Conservation (phyloP, 225 moss, liverwort and hornwort genomes). For the Climacium dendroides region DNA sequence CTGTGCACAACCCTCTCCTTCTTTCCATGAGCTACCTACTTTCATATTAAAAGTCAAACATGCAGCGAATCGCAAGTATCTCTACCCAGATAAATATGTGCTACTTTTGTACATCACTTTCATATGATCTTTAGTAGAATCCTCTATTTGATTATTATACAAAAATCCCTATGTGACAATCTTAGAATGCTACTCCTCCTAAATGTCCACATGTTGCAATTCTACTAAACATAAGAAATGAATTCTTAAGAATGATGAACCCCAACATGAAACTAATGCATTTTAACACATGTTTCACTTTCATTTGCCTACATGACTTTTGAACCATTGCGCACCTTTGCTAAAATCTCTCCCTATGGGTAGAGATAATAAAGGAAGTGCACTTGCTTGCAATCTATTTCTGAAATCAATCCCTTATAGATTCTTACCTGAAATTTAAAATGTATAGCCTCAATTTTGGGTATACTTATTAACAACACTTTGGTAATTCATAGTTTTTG, state of each 20-base stretch:
- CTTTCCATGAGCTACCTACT: not conserved
- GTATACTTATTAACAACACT: not conserved
- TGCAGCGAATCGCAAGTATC: not conserved
- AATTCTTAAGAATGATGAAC: not conserved
- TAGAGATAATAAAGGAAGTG: not conserved
- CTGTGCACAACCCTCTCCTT: not conserved
- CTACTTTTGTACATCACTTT: not conserved
- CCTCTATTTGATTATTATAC: not conserved
- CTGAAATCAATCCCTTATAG: not conserved
- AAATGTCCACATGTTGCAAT: not conserved
- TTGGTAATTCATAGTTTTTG: not conserved
- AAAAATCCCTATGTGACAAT: not conserved
- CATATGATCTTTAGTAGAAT: not conserved
- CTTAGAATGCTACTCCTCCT: not conserved
- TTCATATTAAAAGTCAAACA: not conserved
- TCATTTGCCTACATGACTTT: not conserved
- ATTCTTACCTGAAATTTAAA: not conserved
- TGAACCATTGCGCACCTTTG: not conserved
- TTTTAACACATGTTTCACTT: not conserved
- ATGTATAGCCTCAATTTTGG: not conserved
- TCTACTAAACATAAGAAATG: not conserved
- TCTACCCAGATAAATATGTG: not conserved
- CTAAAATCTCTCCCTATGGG: not conserved
- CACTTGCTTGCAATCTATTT: not conserved
- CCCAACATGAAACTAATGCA: not conserved